Evolutionary conservation across 2,329 filamentous ascomycete species (phyloP).

Genomic region (Ceratocystis lukuohia): DNA sequence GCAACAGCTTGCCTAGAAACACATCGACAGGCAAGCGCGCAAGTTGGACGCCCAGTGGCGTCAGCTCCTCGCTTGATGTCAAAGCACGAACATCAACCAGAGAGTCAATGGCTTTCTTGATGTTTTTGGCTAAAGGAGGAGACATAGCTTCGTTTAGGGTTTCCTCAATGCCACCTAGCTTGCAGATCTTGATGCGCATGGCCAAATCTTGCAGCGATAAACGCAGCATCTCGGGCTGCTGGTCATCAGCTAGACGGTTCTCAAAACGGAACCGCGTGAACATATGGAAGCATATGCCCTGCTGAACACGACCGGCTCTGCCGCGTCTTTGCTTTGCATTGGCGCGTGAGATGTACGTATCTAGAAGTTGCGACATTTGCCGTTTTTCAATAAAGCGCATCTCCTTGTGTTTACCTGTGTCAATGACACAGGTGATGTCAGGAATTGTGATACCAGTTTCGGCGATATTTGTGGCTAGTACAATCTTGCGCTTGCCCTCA

Average conservation of each 20-base stretch:
- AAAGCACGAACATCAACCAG: constrained; percentile 86
- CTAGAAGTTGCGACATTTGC: constrained; percentile 78
- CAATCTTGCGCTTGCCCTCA: constrained; percentile 73
- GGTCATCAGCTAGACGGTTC: constrained; percentile 71
- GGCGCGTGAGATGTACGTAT: constrained; percentile 88
- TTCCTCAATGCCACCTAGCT: constrained; percentile 82
- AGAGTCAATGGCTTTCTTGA: constrained; percentile 81
- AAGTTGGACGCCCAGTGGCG: constrained; percentile 71
- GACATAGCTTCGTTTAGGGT: constrained; percentile 81
- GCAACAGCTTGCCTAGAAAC: constrained; percentile 83
- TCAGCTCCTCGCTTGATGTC: constrained; percentile 68
- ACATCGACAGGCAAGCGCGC: constrained; percentile 85
- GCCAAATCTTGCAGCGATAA: constrained; percentile 89
- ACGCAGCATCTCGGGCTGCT: constrained; percentile 91
- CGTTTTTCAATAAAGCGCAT: constrained; percentile 93
- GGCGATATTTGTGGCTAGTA: constrained; percentile 93
- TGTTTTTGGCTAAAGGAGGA: constrained; percentile 81
- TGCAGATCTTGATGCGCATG: constrained; percentile 94
- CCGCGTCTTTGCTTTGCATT: constrained; percentile 93
- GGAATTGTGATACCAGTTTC: constrained; percentile 98
- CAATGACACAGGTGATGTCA: constrained; percentile 91
- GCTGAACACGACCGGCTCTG: constrained; percentile 86
- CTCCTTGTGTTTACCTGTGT: constrained; percentile 92
- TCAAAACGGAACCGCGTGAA: constrained; percentile 88
- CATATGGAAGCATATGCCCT: constrained; percentile 88